Evolutionary conservation across 441 rosid genomes (phyloP), one percentile per base, ranked within the genome.

Genomic region (Erysimum pusillum): DNA sequence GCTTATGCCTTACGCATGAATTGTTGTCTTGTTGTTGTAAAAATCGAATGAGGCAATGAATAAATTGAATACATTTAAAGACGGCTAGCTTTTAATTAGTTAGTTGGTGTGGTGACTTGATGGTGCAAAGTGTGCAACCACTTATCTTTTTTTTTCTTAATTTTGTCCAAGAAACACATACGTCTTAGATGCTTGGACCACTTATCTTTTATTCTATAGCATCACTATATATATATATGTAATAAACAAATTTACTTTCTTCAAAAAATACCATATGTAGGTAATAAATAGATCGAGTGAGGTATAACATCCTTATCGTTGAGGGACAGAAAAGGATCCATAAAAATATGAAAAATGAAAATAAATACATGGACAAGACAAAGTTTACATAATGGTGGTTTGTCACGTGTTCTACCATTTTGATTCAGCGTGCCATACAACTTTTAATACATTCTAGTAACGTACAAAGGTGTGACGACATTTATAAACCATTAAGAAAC

Each of bases 81-180:
- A 67, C 12, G n/a, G 34, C 11, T 34, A n/a, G n/a, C n/a, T n/a
- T n/a, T n/a, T n/a, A n/a, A 56, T 56, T 62, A 36, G 66, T 54
- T 70, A 63, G 76, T 58, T 76, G 71, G 80, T 44, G 31, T 56
- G 18, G 35, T 76, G 76, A 76, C 53, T 70, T 69, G 71, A 63
- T 45, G 76, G 72, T 77, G 38, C 12, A 46, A 46, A 70, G 46
- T 63, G 62, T 63, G 61, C 71, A 35, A 34, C 63, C 63, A 59
- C 63, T 59, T 59, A 18, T 60, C 20, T 31, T 57, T 15, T 34
- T 32, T 31, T 13, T 13, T 11, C 31, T 22, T 11, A 34, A n/a
- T 35, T 35, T 35, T 10, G 41, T 34, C 17, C 11, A 8, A 8
- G 6, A 22, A 56, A 28, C 17, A 31, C 38, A 31, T 3, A 56